A percentile compares a stretch with the other conserved stretches of the same genome.
phyloP scores from a whole-genome alignment of 371 early-diverging fungal genomes.

The Haplosporangium sp. region DNA sequence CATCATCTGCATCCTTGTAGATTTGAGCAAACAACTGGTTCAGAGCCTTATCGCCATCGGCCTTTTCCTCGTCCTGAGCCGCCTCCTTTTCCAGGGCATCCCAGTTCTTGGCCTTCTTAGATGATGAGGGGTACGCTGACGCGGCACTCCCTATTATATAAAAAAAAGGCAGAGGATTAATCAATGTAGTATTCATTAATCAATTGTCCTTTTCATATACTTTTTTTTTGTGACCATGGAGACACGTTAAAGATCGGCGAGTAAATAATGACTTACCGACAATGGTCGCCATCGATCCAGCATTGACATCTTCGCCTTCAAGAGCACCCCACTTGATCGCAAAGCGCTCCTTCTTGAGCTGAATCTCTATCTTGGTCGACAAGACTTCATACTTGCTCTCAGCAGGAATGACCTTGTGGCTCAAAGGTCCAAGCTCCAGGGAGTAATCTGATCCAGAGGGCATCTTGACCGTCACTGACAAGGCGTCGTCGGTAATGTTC shows the following conservation, averaged over 20 bases:
- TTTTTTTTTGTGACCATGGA: too few species aligned
- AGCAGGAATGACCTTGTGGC: constrained; percentile 76
- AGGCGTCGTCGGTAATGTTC: constrained; percentile 65
- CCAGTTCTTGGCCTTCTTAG: constrained; percentile 79
- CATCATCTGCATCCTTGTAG: constrained; percentile 89
- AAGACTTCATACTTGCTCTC: constrained; percentile 79
- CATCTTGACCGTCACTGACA: constrained; percentile 82
- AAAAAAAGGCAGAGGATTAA: not conserved
- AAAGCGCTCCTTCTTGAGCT: constrained; percentile 76
- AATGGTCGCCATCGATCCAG: constrained; percentile 29
- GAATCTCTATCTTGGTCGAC: constrained; percentile 93
- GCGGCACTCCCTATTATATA: constrained; percentile 11
- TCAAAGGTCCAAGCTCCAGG: constrained; percentile 84
- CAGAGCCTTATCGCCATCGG: constrained; percentile 88
- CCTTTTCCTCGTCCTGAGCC: constrained; percentile 78
- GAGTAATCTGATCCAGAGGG: constrained; percentile 79
- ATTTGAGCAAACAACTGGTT: constrained; percentile 93
- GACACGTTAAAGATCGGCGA: not conserved
- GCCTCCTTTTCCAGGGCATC: constrained; percentile 74
- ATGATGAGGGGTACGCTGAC: constrained; percentile 55
- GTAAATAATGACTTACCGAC: not conserved
- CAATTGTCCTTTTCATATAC: too few species aligned
- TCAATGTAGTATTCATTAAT: too few species aligned
- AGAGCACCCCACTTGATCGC: constrained; percentile 84
- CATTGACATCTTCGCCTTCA: constrained; percentile 72